Conservation (phyloP, 225 moss, liverwort and hornwort species). For the Pseudoscleropodium purum region DNA sequence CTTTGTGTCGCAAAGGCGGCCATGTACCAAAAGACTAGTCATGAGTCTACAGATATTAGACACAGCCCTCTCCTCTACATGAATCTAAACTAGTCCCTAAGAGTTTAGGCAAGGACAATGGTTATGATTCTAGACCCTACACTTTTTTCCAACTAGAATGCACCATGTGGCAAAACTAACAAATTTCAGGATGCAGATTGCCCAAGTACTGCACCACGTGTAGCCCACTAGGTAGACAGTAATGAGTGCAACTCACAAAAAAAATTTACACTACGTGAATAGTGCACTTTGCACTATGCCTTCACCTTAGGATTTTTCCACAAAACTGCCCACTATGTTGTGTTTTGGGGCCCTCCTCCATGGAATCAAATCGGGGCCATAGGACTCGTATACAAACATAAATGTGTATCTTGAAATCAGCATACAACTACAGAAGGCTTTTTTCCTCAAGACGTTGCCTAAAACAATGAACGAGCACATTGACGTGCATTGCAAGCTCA, state of each 20-base stretch:
- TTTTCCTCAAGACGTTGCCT: not conserved
- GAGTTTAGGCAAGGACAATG: not conserved
- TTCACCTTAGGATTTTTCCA: not conserved
- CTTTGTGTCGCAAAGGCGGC: not conserved
- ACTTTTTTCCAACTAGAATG: too few relatives aligned
- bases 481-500: not conserved
- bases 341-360: not conserved
- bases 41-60: not conserved
- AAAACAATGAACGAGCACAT: not conserved
- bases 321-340: not conserved
- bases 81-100: not conserved
- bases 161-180: not conserved
- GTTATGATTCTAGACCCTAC: not conserved
- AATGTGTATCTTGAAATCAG: not conserved
- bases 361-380: not conserved
- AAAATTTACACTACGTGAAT: not conserved
- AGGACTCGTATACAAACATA: not conserved
- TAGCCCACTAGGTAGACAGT: not conserved
- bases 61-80: not conserved
- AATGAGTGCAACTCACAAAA: not conserved
- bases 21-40: not conserved
- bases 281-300: not conserved
- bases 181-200: not conserved
- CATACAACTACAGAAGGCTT: not conserved
- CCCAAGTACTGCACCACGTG: not conserved